A percentile compares a stretch with the other conserved stretches of the same genome.
Evolutionary conservation across 2,329 filamentous ascomycete genomes (phyloP).

Genomic region (Exophiala sideris): DNA sequence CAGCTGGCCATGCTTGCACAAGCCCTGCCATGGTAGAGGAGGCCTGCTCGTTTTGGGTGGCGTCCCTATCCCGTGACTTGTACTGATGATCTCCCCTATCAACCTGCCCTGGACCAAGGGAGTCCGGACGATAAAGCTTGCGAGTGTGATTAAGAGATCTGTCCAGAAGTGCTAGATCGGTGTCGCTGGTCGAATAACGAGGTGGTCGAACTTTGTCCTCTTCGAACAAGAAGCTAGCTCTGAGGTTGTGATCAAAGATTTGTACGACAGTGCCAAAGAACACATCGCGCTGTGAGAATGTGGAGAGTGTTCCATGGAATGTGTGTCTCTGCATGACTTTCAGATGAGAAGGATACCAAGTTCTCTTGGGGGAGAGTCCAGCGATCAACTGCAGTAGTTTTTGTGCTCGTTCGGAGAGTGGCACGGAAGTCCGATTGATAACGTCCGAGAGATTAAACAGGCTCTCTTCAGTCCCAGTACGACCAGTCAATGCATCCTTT

Average conservation of each 20-base stretch:
- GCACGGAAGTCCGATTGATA: slow-evolving; percentile 8
- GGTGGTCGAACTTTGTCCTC: background rate
- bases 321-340: slow-evolving; percentile 17
- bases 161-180: slow-evolving; percentile 8
- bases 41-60: background rate
- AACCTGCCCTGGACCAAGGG: background rate
- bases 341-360: slow-evolving; percentile 10
- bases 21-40: slow-evolving; percentile 5
- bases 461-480: slow-evolving; percentile 33
- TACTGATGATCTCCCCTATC: slow-evolving; percentile 6
- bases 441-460: slow-evolving; percentile 28
- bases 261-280: slow-evolving; percentile 13
- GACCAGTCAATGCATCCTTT: slow-evolving; percentile 35
- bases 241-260: slow-evolving; percentile 14
- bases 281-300: slow-evolving; percentile 11
- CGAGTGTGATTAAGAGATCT: slow-evolving; percentile 10
- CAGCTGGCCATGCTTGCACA: background rate
- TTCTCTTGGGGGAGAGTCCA: slow-evolving; percentile 5
- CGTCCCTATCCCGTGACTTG: slow-evolving; percentile 10
- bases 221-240: slow-evolving; percentile 11
- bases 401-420: slow-evolving; percentile 7
- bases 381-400: slow-evolving; percentile 8
- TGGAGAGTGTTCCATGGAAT: slow-evolving; percentile 11
- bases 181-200: background rate
- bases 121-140: slow-evolving; percentile 11